phyloP scores from a whole-genome alignment of 2,329 filamentous ascomycete genomes.

The Botrytis paeoniae region DNA sequence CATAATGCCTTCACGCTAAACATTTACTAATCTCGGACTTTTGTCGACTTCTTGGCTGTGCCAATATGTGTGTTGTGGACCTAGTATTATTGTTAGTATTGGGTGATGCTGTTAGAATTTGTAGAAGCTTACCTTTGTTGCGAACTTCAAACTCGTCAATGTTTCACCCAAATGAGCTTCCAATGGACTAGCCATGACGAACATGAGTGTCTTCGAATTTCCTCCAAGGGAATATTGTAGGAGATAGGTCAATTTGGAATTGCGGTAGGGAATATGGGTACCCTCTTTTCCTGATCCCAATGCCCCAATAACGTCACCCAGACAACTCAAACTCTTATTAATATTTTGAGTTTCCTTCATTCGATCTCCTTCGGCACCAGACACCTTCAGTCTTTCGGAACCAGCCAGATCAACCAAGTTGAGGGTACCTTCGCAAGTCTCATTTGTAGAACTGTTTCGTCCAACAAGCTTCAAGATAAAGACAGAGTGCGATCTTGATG shows the following conservation, averaged over 20 bases:
- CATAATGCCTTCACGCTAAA: not conserved
- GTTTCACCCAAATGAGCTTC: slow-evolving; percentile 91
- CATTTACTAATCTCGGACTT: slow-evolving; percentile 44
- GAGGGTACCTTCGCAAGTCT: slow-evolving; percentile 86
- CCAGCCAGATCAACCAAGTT: slow-evolving; percentile 96
- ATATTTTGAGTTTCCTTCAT: slow-evolving; percentile 96
- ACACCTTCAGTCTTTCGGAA: slow-evolving; percentile 85
- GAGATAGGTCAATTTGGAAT: slow-evolving; percentile 94
- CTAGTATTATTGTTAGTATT: slow-evolving; percentile 40
- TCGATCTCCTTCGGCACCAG: slow-evolving; percentile 78
- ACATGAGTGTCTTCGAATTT: slow-evolving; percentile 98
- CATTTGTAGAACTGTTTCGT: slow-evolving; percentile 68
- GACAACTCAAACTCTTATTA: slow-evolving; percentile 87
- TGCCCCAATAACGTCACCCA: slow-evolving; percentile 92
- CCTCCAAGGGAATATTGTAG: slow-evolving; percentile 93
- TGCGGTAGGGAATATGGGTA: slow-evolving; percentile 86
- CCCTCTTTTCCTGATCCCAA: slow-evolving; percentile 78
- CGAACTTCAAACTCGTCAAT: slow-evolving; percentile 90
- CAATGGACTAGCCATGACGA: slow-evolving; percentile 94
- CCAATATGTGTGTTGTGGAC: slow-evolving; percentile 90
- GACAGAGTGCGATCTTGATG: slow-evolving; percentile 90
- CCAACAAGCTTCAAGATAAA: slow-evolving; percentile 82
- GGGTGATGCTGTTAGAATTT: slow-evolving; percentile 22
- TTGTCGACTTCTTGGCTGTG: slow-evolving; percentile 74
- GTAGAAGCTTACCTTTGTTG: slow-evolving; percentile 69